phyloP scores from a whole-genome alignment of 2,329 filamentous ascomycete genomes.

The Aspergillus awamori region DNA sequence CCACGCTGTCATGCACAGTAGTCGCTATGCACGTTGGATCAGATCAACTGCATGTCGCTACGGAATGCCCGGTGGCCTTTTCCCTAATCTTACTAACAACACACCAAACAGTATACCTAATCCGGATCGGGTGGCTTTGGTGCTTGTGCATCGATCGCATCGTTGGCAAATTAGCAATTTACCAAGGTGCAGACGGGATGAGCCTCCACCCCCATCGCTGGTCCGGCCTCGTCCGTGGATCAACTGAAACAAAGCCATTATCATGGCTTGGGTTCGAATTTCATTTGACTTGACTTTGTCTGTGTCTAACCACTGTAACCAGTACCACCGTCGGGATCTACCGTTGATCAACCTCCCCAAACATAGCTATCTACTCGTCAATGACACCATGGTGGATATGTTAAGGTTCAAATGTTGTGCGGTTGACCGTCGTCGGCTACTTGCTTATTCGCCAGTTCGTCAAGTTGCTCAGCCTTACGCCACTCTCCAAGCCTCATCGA shows the following conservation, averaged over 20 bases:
- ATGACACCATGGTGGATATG: background rate
- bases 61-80: background rate
- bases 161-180: too few species aligned
- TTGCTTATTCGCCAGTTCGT: constrained; percentile 2
- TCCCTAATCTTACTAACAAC: background rate
- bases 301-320: background rate
- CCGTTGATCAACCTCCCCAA: background rate
- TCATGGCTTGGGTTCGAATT: background rate
- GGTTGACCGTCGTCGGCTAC: background rate
- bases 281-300: too few species aligned
- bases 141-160: background rate
- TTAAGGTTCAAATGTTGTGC: background rate
- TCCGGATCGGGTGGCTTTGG: background rate
- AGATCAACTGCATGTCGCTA: background rate
- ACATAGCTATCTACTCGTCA: background rate
- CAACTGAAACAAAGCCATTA: background rate
- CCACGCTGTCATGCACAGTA: background rate
- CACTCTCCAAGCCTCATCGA: constrained; percentile 3
- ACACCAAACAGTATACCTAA: background rate
- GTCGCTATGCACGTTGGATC: background rate
- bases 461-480: constrained; percentile 2
- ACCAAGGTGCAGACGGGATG: too few species aligned
- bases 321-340: background rate
- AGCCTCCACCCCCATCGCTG: background rate
- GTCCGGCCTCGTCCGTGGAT: background rate